Evolutionary conservation across 768 basidiomycete genomes (phyloP), one percentile per base, ranked within the genome.

Genomic region (Glaciozyma martinii): DNA sequence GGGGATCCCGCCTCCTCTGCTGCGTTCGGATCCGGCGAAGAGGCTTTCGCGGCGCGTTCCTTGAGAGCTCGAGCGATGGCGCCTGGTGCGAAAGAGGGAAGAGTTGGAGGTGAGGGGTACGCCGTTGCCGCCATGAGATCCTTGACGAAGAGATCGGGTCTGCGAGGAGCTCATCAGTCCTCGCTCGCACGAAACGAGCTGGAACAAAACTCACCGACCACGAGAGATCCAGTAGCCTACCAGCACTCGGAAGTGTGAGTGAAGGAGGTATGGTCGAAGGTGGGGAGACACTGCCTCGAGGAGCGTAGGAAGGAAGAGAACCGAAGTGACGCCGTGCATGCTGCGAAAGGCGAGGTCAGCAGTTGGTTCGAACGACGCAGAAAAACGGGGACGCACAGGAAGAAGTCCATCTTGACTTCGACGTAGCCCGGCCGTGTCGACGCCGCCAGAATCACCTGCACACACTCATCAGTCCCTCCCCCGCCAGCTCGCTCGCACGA

Each of bases 311-410:
- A 74, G 62, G 66, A 74, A 72, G n/a, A 74, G 40, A n/a, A 65
- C 61, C 30, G 65, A 66, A 13, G 73, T 74, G 18, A 74, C 57
- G 25, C 62, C 66, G 60, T 74, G 73, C 73, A 74, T 74, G 40
- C 63, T 65, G 63, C 19, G 27, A 4, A 18, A 27, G 0, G 32
- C 7, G 0, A 23, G 23, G 40, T 56, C 13, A 47, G 37, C 4
- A 30, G 1, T 5, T 2, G 25, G 5, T 15, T 2, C 25, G n/a
- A 44, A 13, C 33, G 23, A 27, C 32, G n/a, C 1, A 4, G 15
- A n/a, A 19, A 16, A 12, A 23, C 3, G 1, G 32, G 25, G 43
- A 56, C 68, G 18, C 12, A 70, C 68, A 60, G 42, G 67, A 74
- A 74, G 46, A 72, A 74, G 55, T 74, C 73, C n/a, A 72, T 61